Evolutionary conservation across 768 basidiomycete genomes (phyloP).

Genomic region (Pilatotrama ljubarskyi): DNA sequence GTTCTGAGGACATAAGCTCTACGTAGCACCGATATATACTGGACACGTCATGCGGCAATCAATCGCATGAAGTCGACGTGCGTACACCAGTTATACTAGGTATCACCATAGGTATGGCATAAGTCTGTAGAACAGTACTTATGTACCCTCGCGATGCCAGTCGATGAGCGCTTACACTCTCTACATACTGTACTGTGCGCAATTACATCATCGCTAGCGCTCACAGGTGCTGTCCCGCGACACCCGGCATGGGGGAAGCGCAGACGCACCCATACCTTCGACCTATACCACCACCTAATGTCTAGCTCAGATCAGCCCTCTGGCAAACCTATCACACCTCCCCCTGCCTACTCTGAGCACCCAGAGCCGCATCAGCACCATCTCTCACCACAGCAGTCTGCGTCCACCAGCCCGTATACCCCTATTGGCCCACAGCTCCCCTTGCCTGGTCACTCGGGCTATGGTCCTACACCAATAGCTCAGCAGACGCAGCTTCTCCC

Average conservation of each 20-base stretch:
- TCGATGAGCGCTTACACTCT: too few species aligned
- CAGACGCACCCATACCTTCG: not conserved
- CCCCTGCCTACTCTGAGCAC: constrained; percentile 29
- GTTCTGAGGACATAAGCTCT: too few species aligned
- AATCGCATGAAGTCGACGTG: too few species aligned
- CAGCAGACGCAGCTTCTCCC: constrained; percentile 41
- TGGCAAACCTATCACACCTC: constrained; percentile 27
- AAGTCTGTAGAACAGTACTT: too few species aligned
- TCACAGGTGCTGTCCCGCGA: not conserved
- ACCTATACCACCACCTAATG: constrained; percentile 1
- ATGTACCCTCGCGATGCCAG: too few species aligned
- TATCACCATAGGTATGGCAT: too few species aligned
- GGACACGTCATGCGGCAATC: too few species aligned
- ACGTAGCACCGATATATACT: too few species aligned
- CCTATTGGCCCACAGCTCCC: constrained; percentile 8
- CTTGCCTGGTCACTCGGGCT: constrained; percentile 24
- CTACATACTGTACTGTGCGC: not conserved
- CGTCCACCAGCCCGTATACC: constrained; percentile 13
- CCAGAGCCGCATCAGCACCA: not conserved
- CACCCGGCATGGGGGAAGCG: not conserved
- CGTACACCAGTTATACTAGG: too few species aligned
- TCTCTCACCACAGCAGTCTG: constrained; percentile 5
- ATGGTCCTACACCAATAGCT: constrained; percentile 44
- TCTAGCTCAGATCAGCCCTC: constrained; percentile 12
- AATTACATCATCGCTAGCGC: constrained; percentile 1